A percentile compares a stretch with the other conserved stretches of the same genome.
These are phyloP conservation scores for Carallia brachiata DNA, from an alignment of 345 rosid species.

Conservation along the genomic window DNA sequence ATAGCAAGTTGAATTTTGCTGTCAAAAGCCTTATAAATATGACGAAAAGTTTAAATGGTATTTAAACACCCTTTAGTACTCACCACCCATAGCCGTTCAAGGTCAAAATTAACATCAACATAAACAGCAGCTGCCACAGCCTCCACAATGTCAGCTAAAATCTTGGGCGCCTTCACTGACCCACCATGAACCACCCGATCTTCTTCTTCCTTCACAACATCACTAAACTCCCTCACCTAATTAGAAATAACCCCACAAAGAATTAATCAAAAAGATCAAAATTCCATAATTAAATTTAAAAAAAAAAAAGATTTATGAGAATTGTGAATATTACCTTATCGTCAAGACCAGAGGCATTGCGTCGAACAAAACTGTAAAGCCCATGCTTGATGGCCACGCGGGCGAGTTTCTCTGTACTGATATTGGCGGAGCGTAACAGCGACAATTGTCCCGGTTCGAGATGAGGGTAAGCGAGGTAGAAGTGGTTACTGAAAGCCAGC, in stretches of 20 bases:
- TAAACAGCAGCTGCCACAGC: conserved; percentile 75
- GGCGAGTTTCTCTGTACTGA: conserved; percentile 80
- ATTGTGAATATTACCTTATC: conserved; percentile 26
- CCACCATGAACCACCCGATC: conserved; percentile 52
- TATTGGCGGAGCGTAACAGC: conserved; percentile 55
- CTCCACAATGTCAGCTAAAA: conserved; percentile 76
- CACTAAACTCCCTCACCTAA: conserved; percentile 61
- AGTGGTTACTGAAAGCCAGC: conserved; percentile 44
- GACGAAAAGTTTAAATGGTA: too few relatives aligned
- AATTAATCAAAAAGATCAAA: neutral
- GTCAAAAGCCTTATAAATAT: too few relatives aligned
- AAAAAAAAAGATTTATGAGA: too few relatives aligned
- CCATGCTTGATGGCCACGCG: conserved; percentile 60
- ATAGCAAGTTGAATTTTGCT: too few relatives aligned
- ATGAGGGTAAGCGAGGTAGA: conserved; percentile 49
- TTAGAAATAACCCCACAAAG: neutral
- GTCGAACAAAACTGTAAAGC: conserved; percentile 43
- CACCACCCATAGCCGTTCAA: conserved; percentile 69
- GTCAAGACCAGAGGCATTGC: conserved; percentile 42
- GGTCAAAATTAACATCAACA: conserved; percentile 55
- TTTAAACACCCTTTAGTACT: conserved; percentile 8
- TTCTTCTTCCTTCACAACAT: conserved; percentile 52
- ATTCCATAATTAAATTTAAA: too few relatives aligned
- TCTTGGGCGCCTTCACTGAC: conserved; percentile 70
- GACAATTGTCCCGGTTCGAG: conserved; percentile 58